These are phyloP conservation scores for Exobasidium rhododendri DNA, from an alignment of 1,284 basidiomycete species.

Conservation along the genomic window DNA sequence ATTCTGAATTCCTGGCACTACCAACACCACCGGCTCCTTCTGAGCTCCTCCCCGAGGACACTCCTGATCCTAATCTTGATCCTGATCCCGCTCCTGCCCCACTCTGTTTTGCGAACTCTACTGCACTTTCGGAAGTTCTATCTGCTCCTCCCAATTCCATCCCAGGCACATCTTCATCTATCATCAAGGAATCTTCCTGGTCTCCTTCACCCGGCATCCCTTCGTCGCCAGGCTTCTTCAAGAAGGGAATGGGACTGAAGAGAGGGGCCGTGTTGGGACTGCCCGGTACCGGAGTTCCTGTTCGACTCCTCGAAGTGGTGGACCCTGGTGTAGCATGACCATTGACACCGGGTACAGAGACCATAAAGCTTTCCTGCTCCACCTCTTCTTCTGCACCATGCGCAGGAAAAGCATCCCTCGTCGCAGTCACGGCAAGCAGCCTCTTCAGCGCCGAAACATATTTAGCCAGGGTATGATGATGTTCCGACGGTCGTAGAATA, in stretches of 20 bases:
- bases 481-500: slow-evolving; percentile 18
- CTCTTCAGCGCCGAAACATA: slow-evolving; percentile 27
- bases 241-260: slow-evolving; percentile 7
- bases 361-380: not conserved
- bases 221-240: slow-evolving; percentile 10
- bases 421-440: slow-evolving; percentile 31
- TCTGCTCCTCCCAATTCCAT: slow-evolving; percentile 14
- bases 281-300: not conserved
- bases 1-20: not conserved
- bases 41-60: not conserved
- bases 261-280: slow-evolving; percentile 5
- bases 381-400: not conserved
- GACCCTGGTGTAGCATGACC: not conserved
- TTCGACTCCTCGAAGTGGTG: not conserved
- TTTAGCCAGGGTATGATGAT: slow-evolving; percentile 22
- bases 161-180: slow-evolving; percentile 5
- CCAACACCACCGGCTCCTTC: not conserved
- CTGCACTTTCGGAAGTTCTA: slow-evolving; percentile 8
- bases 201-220: not conserved
- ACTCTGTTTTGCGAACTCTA: not conserved
- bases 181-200: not conserved
- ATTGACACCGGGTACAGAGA: not conserved
- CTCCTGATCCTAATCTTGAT: too few relatives aligned
- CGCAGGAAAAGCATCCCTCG: slow-evolving; percentile 14
- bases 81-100: slow-evolving; percentile 2